A percentile compares a stretch with the other conserved stretches of the same genome.
Conservation (phyloP, 768 basidiomycete genomes). For the Daedaleopsis sinensis region DNA sequence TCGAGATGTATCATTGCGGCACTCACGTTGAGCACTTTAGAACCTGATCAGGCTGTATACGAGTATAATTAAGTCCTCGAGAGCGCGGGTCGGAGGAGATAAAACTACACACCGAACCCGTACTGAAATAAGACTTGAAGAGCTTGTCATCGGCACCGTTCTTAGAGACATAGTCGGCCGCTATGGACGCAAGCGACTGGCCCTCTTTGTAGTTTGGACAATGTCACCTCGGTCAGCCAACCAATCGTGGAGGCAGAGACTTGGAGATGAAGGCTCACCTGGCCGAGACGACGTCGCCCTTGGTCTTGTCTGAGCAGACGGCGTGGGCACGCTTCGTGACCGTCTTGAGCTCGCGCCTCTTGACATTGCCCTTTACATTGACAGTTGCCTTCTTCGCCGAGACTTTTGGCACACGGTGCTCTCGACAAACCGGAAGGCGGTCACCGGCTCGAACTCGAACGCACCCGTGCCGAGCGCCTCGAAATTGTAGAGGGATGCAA, state of each 20-base stretch:
- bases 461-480: conserved; percentile 41
- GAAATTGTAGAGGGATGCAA: conserved; percentile 47
- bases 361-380: no score
- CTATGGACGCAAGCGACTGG: conserved; percentile 39
- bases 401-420: no score
- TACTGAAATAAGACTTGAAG: conserved; percentile 43
- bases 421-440: no score
- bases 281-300: conserved; percentile 42
- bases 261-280: conserved; percentile 30
- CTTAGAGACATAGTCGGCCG: conserved; percentile 39
- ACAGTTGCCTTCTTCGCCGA: no score
- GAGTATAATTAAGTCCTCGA: no score
- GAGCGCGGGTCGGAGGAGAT: conserved; percentile 10
- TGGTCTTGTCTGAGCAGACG: conserved; percentile 40
- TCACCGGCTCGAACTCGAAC: conserved; percentile 42
- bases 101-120: conserved; percentile 21
- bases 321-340: conserved; percentile 41
- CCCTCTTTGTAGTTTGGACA: conserved; percentile 37
- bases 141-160: conserved; percentile 37
- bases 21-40: conserved; percentile 28
- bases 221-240: no score
- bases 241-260: neutral
- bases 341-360: no score
- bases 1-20: no score
- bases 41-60: no score